Evolutionary conservation across 2,329 filamentous ascomycete genomes (phyloP), one percentile per base, ranked within the genome.

Genomic region (Cladosporium sp.): DNA sequence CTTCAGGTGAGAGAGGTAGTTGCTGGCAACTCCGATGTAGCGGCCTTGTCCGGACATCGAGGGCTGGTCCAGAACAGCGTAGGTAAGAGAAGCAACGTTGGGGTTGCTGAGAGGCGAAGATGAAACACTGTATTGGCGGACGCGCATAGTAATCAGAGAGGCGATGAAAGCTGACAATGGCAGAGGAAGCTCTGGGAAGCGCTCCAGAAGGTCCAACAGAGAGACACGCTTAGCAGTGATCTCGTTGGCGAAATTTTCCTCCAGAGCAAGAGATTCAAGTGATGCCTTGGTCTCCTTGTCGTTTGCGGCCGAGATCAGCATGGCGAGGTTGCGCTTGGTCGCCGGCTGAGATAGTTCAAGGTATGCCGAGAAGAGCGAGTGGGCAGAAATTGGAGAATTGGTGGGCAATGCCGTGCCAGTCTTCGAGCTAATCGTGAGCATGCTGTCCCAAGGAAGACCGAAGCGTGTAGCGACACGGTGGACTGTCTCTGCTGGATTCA

Each of bases 121-220:
- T 7, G 74, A 75, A 55, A 78, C 76, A 51, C 68, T 71, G 71
- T 77, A 78, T 47, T 76, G 74, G 28, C 76, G 71, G 21, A 72
- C 70, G 32, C 90, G 87, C 88, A 95, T 91, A 0, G 91, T 89
- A 1, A 90, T 90, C 0, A 93, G 84, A 83, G 92, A 89, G 38
- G 84, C 82, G 8, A 95, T 82, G 79, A 90, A 94, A 21, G 86
- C 79, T 3, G 84, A 84, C 28, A 95, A 84, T 3, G 90, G 83
- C 0, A 94, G 77, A 2, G 84, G 78, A 36, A 91, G 81, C 0
- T 81, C 78, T 0, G 85, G 82, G 73, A 88, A 89, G 12, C 84
- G 81, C 72, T 92, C 88, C 1, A 94, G 83, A 1, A 94, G 81
- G 68, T 93, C 89, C 7, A 94, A 81, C 0, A 90, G 79, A 0